These are phyloP conservation scores for Rhodocollybia butyracea DNA, from an alignment of 768 basidiomycete genomes.

Conservation along the genomic window DNA sequence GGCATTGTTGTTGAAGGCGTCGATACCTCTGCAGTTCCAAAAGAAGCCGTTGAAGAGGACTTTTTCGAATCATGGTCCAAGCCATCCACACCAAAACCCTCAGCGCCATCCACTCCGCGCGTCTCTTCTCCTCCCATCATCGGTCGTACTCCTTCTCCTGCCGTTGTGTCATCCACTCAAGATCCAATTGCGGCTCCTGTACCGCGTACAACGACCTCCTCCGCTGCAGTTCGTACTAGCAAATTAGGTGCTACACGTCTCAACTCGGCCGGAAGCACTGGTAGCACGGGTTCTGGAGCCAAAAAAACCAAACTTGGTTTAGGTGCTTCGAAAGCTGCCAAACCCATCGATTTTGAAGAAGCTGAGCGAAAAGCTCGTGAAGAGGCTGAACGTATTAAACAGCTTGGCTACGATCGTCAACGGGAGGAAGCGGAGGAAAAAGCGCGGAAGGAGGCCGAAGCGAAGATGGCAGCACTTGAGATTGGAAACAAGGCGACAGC, in stretches of 20 bases:
- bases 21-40: constrained; percentile 40
- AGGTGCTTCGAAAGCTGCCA: constrained; percentile 80
- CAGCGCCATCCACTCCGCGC: constrained; percentile 48
- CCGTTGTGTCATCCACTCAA: constrained; percentile 28
- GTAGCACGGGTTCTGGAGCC: constrained; percentile 6
- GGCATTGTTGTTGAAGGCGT: constrained; percentile 84
- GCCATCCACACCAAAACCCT: constrained; percentile 56
- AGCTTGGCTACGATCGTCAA: constrained; percentile 87
- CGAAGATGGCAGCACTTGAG: constrained; percentile 36
- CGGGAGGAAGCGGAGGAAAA: constrained; percentile 83
- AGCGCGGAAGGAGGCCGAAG: constrained; percentile 59
- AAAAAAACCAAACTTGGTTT: constrained; percentile 70
- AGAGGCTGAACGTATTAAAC: constrained; percentile 89
- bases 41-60: constrained; percentile 69
- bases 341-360: constrained; percentile 89
- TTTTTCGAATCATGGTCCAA: constrained; percentile 99
- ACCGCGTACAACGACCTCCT: constrained; percentile 66
- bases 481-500: constrained; percentile 32
- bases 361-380: constrained; percentile 88
- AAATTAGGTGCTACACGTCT: constrained; percentile 42
- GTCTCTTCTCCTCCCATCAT: constrained; percentile 54
- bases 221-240: constrained; percentile 47
- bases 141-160: constrained; percentile 45
- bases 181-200: constrained; percentile 20
- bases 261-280: constrained; percentile 33